phyloP scores from a whole-genome alignment of 2,329 filamentous ascomycete genomes.

The Fusarium sp. region DNA sequence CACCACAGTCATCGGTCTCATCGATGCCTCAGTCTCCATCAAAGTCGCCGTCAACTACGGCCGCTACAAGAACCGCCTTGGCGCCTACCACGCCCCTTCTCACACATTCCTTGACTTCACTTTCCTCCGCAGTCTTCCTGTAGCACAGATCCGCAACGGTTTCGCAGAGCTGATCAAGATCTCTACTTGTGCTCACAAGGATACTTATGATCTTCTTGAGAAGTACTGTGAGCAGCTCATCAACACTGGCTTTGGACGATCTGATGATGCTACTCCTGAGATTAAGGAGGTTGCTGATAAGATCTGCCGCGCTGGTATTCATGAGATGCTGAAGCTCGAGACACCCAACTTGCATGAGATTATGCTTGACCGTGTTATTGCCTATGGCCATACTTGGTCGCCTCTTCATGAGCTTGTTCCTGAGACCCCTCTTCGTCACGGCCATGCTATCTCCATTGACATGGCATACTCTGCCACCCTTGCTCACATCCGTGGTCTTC shows the following conservation, averaged over 20 bases:
- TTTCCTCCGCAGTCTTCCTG: slow-evolving; percentile 75
- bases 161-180: slow-evolving; percentile 83
- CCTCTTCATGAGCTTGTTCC: slow-evolving; percentile 77
- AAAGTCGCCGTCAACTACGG: slow-evolving; percentile 84
- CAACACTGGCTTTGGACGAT: slow-evolving; percentile 70
- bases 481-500: slow-evolving; percentile 69
- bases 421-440: slow-evolving; percentile 74
- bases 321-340: slow-evolving; percentile 79
- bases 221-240: slow-evolving; percentile 76
- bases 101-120: slow-evolving; percentile 80
- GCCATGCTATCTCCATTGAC: slow-evolving; percentile 79
- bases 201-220: slow-evolving; percentile 75
- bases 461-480: slow-evolving; percentile 81
- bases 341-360: slow-evolving; percentile 80
- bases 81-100: slow-evolving; percentile 77
- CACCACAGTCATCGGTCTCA: slow-evolving; percentile 79
- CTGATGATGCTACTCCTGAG: slow-evolving; percentile 64
- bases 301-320: slow-evolving; percentile 75
- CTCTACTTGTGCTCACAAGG: slow-evolving; percentile 73
- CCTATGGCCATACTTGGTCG: slow-evolving; percentile 81
- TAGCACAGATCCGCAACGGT: slow-evolving; percentile 76
- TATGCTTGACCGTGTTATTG: slow-evolving; percentile 76
- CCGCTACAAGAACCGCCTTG: slow-evolving; percentile 79
- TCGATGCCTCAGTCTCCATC: slow-evolving; percentile 80
- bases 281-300: slow-evolving; percentile 70